phyloP scores from a whole-genome alignment of 78 protist genomes.

The Speleostelium caveatum region DNA sequence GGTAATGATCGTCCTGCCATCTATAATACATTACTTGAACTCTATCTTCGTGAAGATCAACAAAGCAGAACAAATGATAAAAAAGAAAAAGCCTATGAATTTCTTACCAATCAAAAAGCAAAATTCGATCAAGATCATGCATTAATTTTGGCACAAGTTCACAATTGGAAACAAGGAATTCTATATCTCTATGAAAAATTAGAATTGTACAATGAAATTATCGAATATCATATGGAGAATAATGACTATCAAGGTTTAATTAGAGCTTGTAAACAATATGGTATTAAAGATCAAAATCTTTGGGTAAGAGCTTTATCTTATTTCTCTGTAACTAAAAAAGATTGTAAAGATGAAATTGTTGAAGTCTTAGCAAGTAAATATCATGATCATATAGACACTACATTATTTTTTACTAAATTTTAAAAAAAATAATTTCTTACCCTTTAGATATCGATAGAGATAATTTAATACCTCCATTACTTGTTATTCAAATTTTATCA shows the following conservation, averaged over 20 bases:
- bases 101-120: conserved; percentile 52
- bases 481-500: conserved; percentile 90
- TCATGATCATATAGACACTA: not conserved
- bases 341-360: conserved; percentile 77
- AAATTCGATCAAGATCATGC: conserved; percentile 90
- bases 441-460: conserved; percentile 62
- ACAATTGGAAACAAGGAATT: conserved; percentile 85
- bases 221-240: conserved; percentile 92
- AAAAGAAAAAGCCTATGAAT: conserved; percentile 69
- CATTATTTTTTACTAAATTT: not conserved
- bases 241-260: conserved; percentile 76
- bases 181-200: conserved; percentile 87
- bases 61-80: conserved; percentile 4
- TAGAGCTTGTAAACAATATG: conserved; percentile 83
- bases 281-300: conserved; percentile 87
- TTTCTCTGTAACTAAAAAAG: conserved; percentile 81
- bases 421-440: not conserved
- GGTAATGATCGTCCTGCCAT: conserved; percentile 43
- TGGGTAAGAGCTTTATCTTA: conserved; percentile 93
- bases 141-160: conserved; percentile 87
- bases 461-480: conserved; percentile 94
- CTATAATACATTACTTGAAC: conserved; percentile 91
- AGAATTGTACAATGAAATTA: conserved; percentile 84
- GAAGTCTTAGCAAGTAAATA: conserved; percentile 61
- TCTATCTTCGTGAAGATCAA: conserved; percentile 87